A percentile compares a stretch with the other conserved stretches of the same genome.
These are phyloP conservation scores for Mycena indigotica DNA, from an alignment of 768 basidiomycete genomes.

Conservation along the genomic window DNA sequence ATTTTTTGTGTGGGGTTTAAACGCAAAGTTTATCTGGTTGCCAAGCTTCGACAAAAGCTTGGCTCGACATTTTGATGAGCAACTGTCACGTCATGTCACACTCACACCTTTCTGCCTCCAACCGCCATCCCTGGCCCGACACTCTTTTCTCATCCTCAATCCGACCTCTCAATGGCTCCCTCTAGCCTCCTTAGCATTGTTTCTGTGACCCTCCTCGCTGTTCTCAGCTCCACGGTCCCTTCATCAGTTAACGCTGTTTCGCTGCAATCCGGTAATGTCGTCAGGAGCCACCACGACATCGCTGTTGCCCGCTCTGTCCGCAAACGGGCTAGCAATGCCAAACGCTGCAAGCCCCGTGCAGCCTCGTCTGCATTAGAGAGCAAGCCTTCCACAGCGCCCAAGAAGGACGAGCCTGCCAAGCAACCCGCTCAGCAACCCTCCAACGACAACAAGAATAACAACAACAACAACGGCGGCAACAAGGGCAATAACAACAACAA, in stretches of 20 bases:
- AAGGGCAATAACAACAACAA: constrained; percentile 15
- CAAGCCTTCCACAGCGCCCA: constrained; percentile 22
- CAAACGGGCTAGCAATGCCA: constrained; percentile 45
- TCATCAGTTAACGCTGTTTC: constrained; percentile 56
- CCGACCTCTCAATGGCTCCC: constrained; percentile 43
- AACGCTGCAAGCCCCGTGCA: constrained; percentile 62
- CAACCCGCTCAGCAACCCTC: too few species aligned
- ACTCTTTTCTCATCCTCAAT: background rate
- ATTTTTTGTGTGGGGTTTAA: too few species aligned
- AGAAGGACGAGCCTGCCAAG: constrained; percentile 22
- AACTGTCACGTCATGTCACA: constrained; percentile 16
- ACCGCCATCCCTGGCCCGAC: constrained; percentile 19
- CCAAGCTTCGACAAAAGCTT: too few species aligned
- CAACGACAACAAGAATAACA: constrained; percentile 15
- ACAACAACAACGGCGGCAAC: constrained; percentile 11
- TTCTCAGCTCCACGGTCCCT: constrained; percentile 55
- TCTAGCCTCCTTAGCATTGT: constrained; percentile 59
- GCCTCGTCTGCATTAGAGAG: constrained; percentile 11
- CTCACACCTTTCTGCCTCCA: constrained; percentile 26
- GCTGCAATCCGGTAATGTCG: constrained; percentile 41
- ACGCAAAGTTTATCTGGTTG: too few species aligned
- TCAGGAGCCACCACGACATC: constrained; percentile 41
- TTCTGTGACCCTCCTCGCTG: constrained; percentile 57
- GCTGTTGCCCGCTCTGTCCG: constrained; percentile 43
- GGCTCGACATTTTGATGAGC: too few species aligned